Evolutionary conservation across 352 stramenopile genomes (phyloP).

Genomic region (Globisporangium perplexum): DNA sequence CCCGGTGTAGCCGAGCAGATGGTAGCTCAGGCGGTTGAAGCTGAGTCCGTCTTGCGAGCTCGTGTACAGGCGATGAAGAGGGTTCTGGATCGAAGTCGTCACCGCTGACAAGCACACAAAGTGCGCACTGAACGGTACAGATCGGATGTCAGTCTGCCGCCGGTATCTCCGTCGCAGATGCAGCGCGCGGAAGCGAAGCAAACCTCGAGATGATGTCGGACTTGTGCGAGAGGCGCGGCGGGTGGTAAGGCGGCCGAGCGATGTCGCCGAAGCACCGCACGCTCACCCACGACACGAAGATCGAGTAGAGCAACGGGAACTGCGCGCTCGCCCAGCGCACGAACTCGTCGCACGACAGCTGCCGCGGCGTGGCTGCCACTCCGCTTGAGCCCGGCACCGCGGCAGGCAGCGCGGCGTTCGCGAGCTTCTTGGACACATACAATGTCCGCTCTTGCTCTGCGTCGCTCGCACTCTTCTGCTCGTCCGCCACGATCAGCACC

Average conservation of each 20-base stretch:
- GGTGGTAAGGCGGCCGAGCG: conserved; percentile 42
- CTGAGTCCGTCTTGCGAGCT: conserved; percentile 75
- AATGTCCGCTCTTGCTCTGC: conserved; percentile 13
- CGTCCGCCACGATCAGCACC: conserved; percentile 50
- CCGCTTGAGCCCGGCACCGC: neutral
- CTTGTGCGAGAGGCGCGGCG: conserved; percentile 43
- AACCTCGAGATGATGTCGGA: conserved; percentile 73
- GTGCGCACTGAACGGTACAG: conserved; percentile 40
- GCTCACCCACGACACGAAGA: conserved; percentile 74
- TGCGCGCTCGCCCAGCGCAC: conserved; percentile 49
- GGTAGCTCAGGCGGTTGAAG: conserved; percentile 80
- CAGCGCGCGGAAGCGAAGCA: neutral
- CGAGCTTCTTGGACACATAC: conserved; percentile 35
- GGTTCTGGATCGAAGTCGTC: conserved; percentile 48
- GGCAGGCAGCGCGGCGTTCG: conserved; percentile 29
- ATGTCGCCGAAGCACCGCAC: conserved; percentile 43
- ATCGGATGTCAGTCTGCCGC: neutral
- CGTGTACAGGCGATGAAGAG: conserved; percentile 69
- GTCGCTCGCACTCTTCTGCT: conserved; percentile 14
- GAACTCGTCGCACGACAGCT: conserved; percentile 55
- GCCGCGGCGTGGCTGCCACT: conserved; percentile 9
- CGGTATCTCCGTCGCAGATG: neutral
- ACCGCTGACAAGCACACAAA: conserved; percentile 57
- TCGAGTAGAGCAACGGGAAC: conserved; percentile 68
- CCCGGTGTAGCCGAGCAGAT: conserved; percentile 74